These are phyloP conservation scores for Leucosporidium yakuticum DNA, from an alignment of 768 basidiomycete species.

Conservation along the genomic window DNA sequence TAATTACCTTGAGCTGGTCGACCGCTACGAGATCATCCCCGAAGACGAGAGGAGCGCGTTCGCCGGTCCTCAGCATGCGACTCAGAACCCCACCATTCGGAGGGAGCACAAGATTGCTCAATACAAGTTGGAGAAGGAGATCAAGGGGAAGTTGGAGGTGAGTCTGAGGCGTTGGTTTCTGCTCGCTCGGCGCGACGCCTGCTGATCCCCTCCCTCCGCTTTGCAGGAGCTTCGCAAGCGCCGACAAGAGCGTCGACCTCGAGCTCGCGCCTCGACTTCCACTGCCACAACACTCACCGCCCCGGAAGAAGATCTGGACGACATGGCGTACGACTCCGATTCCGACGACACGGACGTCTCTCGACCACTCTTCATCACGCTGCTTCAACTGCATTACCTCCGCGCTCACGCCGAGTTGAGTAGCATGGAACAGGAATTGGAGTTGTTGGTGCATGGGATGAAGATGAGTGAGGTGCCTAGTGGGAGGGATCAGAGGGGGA, in stretches of 20 bases:
- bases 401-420: slow-evolving; percentile 36
- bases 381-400: slow-evolving; percentile 34
- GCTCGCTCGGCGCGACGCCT: background rate
- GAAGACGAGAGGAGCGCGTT: slow-evolving; percentile 51
- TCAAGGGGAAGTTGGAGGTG: slow-evolving; percentile 63
- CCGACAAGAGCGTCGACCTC: slow-evolving; percentile 5
- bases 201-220: background rate
- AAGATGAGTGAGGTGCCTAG: slow-evolving; percentile 59
- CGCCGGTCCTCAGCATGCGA: slow-evolving; percentile 31
- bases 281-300: slow-evolving; percentile 2
- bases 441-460: slow-evolving; percentile 53
- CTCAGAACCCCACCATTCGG: slow-evolving; percentile 60
- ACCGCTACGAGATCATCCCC: slow-evolving; percentile 62
- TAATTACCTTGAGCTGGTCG: slow-evolving; percentile 40
- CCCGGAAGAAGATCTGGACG: slow-evolving; percentile 9
- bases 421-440: slow-evolving; percentile 32
- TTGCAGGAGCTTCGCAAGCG: slow-evolving; percentile 16
- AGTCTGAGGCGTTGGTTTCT: slow-evolving; percentile 13
- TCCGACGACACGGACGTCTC: slow-evolving; percentile 29
- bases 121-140: slow-evolving; percentile 66
- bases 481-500: slow-evolving; percentile 46
- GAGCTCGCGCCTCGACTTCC: slow-evolving; percentile 3
- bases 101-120: slow-evolving; percentile 87
- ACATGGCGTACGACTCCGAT: slow-evolving; percentile 27
- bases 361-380: slow-evolving; percentile 34